These are phyloP conservation scores for Termitomyces sp. DNA, from an alignment of 1,284 basidiomycete species.

Conservation along the genomic window DNA sequence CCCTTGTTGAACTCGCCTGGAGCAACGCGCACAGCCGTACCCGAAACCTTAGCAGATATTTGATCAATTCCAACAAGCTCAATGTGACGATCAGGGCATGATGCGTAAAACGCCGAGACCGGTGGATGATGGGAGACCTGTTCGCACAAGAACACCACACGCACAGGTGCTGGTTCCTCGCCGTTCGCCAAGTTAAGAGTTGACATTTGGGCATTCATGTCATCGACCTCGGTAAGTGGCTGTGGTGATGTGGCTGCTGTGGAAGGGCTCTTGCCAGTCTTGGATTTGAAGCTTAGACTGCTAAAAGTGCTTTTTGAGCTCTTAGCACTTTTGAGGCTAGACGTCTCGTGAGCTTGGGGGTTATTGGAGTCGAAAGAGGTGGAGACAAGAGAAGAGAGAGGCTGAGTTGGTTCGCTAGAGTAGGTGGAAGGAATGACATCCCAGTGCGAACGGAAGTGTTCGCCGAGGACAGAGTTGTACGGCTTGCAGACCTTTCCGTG, in stretches of 20 bases:
- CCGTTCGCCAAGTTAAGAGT: constrained; percentile 49
- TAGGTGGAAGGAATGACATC: constrained; percentile 63
- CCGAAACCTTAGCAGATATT: constrained; percentile 86
- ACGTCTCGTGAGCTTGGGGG: constrained; percentile 40
- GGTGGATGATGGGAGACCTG: constrained; percentile 97
- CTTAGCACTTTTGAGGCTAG: constrained; percentile 50
- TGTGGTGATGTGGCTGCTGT: constrained; percentile 56
- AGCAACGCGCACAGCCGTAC: constrained; percentile 76
- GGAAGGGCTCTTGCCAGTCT: constrained; percentile 44
- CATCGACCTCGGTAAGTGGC: constrained; percentile 24
- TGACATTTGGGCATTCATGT: constrained; percentile 51
- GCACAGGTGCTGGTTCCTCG: constrained; percentile 33
- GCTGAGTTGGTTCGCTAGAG: constrained; percentile 41
- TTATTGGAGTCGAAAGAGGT: constrained; percentile 28
- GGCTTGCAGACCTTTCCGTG: constrained; percentile 92
- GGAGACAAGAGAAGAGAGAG: constrained; percentile 45
- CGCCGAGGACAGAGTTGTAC: constrained; percentile 91
- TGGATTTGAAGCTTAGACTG: constrained; percentile 49
- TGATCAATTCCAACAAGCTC: constrained; percentile 84
- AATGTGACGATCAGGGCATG: constrained; percentile 69
- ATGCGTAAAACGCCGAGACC: constrained; percentile 83
- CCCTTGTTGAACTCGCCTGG: constrained; percentile 87
- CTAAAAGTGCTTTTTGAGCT: constrained; percentile 57
- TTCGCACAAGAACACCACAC: constrained; percentile 51
- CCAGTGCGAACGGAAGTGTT: constrained; percentile 90